Evolutionary conservation across 441 rosid genomes (phyloP), one percentile per base, ranked within the genome.

Genomic region (Erodium texanum): DNA sequence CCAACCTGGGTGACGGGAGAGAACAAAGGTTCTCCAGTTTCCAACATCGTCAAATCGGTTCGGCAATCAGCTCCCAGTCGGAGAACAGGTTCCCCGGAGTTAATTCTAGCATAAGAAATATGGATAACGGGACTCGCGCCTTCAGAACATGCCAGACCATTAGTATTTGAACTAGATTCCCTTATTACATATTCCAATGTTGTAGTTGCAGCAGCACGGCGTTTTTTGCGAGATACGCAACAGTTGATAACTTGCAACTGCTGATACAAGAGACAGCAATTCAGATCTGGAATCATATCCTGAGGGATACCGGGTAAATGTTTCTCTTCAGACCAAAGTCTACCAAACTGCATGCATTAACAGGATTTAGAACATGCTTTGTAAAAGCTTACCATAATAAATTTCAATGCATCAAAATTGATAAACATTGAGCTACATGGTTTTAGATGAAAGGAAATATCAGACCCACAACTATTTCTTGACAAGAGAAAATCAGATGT

Each of bases 241-340:
- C 97, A 85, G 76, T 94, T 94, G 77, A 94, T 82, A 76, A 94
- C 97, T 78, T 91, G 97, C 75, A 94, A 71, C 79, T 83, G 87
- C 77, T 94, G 97, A 83, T 87, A 86, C 59, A 94, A 75, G 64
- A 86, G 91, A 79, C 97, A 91, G 72, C 89, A 89, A 73, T 89
- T 80, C 66, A 94, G 78, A 86, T 94, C 96, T 16, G 96, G 97
- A 70, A 71, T 78, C 79, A 78, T 79, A 75, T 88, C 89, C 59
- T 58, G 36, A 62, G 97, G 97, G 70, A 89, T 83, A 76, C 97
- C 89, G 56, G 96, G 90, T 81, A 91, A 77, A 72, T 81, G 70
- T 68, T 86, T 79, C 81, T 78, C 91, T 79, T 91, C 92, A 58
- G 76, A 79, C 97, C 97, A 94, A 76, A 77, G 81, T 80, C 91